Evolutionary conservation across 2,329 filamentous ascomycete genomes (phyloP).

Genomic region (Lecanicillium sp.): DNA sequence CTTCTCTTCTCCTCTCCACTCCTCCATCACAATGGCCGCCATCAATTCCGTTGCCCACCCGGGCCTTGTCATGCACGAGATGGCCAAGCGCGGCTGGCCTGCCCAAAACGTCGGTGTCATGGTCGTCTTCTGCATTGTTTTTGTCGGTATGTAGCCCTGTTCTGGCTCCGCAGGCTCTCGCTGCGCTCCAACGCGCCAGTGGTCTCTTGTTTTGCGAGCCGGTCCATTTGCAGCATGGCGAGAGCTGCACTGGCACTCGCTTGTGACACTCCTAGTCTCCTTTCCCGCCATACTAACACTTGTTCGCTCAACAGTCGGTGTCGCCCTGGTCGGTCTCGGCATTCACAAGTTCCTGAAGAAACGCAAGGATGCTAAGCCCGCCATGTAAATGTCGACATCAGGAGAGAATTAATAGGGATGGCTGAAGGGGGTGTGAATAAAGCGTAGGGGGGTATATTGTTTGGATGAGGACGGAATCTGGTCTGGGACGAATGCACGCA

Average conservation of each 20-base stretch:
- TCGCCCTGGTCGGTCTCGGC: slow-evolving; percentile 22
- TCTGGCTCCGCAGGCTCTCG: no score
- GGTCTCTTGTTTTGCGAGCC: no score
- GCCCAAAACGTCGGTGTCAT: slow-evolving; percentile 30
- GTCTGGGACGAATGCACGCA: slow-evolving; percentile 1
- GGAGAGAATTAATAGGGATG: no score
- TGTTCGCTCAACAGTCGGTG: slow-evolving; percentile 20
- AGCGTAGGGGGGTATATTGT: background rate
- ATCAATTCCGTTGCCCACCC: slow-evolving; percentile 30
- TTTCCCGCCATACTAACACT: no score
- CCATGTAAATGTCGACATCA: slow-evolving; percentile 13
- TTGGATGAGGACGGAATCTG: slow-evolving; percentile 1
- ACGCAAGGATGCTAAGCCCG: slow-evolving; percentile 25
- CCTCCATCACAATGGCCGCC: slow-evolving; percentile 31
- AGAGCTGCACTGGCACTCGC: no score
- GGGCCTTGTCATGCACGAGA: slow-evolving; percentile 27
- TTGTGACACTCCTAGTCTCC: no score
- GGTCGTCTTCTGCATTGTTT: slow-evolving; percentile 36
- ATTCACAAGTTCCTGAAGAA: slow-evolving; percentile 23
- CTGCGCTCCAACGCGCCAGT: background rate
- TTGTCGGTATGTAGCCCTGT: slow-evolving; percentile 25
- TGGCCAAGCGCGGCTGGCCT: slow-evolving; percentile 34
- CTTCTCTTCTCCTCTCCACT: slow-evolving; percentile 9
- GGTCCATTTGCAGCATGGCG: no score
- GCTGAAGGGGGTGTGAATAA: background rate